Conservation (phyloP, 345 rosid genomes). For the Anacardium occidentale region DNA sequence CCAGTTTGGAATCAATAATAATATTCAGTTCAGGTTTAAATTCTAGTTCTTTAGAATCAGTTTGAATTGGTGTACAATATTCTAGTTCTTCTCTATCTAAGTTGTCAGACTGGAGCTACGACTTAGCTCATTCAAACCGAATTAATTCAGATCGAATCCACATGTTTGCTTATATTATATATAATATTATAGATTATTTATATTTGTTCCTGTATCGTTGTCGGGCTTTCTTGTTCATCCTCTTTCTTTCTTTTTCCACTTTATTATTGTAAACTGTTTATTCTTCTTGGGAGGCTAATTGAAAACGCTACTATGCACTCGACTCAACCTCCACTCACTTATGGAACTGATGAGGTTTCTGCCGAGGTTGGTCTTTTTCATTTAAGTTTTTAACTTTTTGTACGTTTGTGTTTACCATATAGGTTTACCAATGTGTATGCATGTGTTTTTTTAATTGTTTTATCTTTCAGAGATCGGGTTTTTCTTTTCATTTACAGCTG, state of each 20-base stretch:
- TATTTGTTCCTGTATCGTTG: not conserved
- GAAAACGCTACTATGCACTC: conserved; percentile 22
- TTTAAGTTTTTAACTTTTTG: not conserved
- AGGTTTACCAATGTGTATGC: not conserved
- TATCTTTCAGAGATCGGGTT: not conserved
- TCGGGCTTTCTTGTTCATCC: not conserved
- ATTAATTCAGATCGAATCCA: too few relatives aligned
- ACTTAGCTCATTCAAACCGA: too few relatives aligned
- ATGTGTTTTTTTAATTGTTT: not conserved
- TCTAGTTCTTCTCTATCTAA: too few relatives aligned
- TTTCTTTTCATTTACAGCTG: not conserved
- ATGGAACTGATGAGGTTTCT: conserved; percentile 24
- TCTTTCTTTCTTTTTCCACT: not conserved
- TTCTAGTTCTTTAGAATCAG: too few relatives aligned
- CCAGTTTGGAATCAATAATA: too few relatives aligned
- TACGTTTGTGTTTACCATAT: not conserved
- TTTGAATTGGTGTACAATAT: too few relatives aligned
- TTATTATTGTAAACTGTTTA: not conserved
- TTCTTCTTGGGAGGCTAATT: not conserved
- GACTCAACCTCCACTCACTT: conserved; percentile 18
- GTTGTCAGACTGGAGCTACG: too few relatives aligned
- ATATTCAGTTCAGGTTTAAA: too few relatives aligned
- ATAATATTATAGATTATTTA: too few relatives aligned
- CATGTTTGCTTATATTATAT: too few relatives aligned
- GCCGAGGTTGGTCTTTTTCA: conserved; percentile 13